Evolutionary conservation across 805 yeast genomes (phyloP), one percentile per base, ranked within the genome.

Genomic region (Diddensiella transvaalensis): DNA sequence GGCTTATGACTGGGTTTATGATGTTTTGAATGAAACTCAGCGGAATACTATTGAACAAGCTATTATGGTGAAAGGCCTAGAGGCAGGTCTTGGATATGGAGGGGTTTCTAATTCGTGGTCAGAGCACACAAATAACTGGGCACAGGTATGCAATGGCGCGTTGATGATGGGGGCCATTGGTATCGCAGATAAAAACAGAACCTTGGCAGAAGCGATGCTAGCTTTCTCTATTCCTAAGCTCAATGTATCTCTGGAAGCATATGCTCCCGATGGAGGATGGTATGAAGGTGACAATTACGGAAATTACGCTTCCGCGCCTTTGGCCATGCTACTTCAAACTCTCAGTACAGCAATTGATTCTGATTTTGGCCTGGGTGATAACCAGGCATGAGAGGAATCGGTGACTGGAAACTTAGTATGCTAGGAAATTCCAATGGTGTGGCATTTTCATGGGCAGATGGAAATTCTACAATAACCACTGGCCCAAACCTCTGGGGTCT

Each of bases 221-320:
- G 42, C 17, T 21, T 39, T 39, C n/a, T 15, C 42, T 39, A 18
- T 39, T 10, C 42, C 42, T 6, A 21, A 18, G 29, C 21, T 17
- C 32, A 15, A 39, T 18, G 29, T 21, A n/a, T 39, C 42, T 6
- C n/a, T 39, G 18, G 42, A 39, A 19, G 42, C 30, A n/a, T 39
- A 39, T 39, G 42, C 32, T 6, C 29, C 23, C 11, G 42, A 39
- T 21, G 42, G 42, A 21, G 42, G 42, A 10, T 39, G 42, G 42
- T 39, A 39, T 21, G 42, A 39, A 21, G 42, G 42, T 8, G 22
- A 19, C 18, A 15, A 39, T 39, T 39, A 39, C 21, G 24, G 32
- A 10, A 29, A 10, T 29, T 29, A 10, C 13, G 32, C 13, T 10
- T 29, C 32, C 10, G 39, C 39, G 10, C 39, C 39, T 35, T 35